Evolutionary conservation across 2,329 filamentous ascomycete genomes (phyloP), one percentile per base, ranked within the genome.

Genomic region (Aureobasidium sp.): DNA sequence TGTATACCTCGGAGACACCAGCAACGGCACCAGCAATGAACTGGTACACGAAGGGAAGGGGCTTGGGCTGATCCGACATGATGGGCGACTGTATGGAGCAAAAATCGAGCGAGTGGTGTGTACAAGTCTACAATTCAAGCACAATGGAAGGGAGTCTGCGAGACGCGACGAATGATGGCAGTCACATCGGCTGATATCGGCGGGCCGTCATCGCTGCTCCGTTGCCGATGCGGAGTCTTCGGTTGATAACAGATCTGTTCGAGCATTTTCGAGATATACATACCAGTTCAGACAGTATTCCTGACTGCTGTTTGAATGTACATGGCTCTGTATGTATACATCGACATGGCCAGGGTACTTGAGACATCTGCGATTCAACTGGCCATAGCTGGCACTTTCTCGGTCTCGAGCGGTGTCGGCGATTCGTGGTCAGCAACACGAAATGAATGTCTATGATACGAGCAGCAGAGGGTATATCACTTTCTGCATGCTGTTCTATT

Each of bases 11-110:
- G 74, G 95, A 98, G 71, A 99, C 95, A 86, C 96, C 96, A 77
- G 96, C 96, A 78, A 99, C 93, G 78, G 96, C 96, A 90, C 95
- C 95, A 77, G 95, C 95, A 79, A 91, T 92, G 86, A 98, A 97
- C 85, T 97, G 95, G 90, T 98, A 98, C 73, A 90, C 81, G 82
- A 98, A 98, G 67, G 94, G 94, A 73, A 98, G 89, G 67, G 95
- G 93, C 83, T 94, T 92, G 20, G 43, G 63, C 71, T 90, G 81
- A 71, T 81, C 74, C 68, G 83, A 78, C 83, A 85, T 85, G 42
- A 58, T 73, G 72, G 58, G 43, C 60, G 50, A 47, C 31, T 40
- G 45, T 13, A 59, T 20, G 27, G 16, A 13, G 3, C 23, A 18
- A 29, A 50, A 23, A 15, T 27, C 27, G n/a, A 50, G 23, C 20